phyloP scores from a whole-genome alignment of 257 asterid species.

The Striga asiatica region DNA sequence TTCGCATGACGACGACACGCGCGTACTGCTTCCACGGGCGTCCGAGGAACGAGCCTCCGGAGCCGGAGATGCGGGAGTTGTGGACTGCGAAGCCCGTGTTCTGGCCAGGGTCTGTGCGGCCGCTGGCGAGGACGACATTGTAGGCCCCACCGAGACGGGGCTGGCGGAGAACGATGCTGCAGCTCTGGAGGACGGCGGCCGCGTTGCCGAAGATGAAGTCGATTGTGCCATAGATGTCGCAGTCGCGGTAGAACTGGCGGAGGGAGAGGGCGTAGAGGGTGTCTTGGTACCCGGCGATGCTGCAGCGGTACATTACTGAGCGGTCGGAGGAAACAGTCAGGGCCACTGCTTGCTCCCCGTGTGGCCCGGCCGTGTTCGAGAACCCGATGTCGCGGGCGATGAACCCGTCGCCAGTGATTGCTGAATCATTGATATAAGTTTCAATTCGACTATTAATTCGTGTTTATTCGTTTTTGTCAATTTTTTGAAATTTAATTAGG shows the following conservation, averaged over 20 bases:
- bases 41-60: slow-evolving; percentile 32
- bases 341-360: slow-evolving; percentile 45
- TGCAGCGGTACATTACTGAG: slow-evolving; percentile 41
- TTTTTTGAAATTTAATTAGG: no score
- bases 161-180: slow-evolving; percentile 44
- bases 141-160: slow-evolving; percentile 26
- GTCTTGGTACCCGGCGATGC: slow-evolving; percentile 46
- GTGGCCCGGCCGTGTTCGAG: slow-evolving; percentile 52
- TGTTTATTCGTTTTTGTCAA: no score
- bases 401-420: slow-evolving; percentile 37
- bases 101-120: slow-evolving; percentile 44
- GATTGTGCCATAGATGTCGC: slow-evolving; percentile 40
- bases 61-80: slow-evolving; percentile 23
- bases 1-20: slow-evolving; percentile 35
- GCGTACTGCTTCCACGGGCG: slow-evolving; percentile 47
- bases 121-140: slow-evolving; percentile 54
- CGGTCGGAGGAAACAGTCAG: slow-evolving; percentile 39
- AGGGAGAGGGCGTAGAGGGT: slow-evolving; percentile 52
- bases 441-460: no score
- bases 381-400: slow-evolving; percentile 46
- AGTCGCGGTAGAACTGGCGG: slow-evolving; percentile 42
- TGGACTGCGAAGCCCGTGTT: slow-evolving; percentile 52
- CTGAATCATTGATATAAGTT: slow-evolving; percentile 12
- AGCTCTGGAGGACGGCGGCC: slow-evolving; percentile 33
- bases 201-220: slow-evolving; percentile 62